phyloP scores from a whole-genome alignment of 805 yeast species.

The Yamadazyma akitaensis region DNA sequence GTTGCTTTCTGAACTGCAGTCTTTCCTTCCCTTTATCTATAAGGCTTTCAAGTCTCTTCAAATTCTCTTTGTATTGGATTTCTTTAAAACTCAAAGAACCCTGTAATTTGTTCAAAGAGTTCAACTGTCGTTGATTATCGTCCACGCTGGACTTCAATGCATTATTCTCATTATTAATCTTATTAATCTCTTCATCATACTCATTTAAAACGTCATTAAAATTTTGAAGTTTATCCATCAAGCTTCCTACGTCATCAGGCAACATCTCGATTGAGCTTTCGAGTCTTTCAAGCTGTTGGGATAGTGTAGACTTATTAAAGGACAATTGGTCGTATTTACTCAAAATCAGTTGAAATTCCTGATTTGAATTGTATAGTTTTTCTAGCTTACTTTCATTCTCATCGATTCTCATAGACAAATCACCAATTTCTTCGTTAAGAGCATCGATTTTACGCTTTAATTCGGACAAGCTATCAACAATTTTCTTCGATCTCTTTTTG shows the following conservation, averaged over 20 bases:
- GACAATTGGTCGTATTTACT: constrained; percentile 58
- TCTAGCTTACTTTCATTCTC: constrained; percentile 58
- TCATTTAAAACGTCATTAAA: constrained; percentile 19
- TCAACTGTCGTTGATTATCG: constrained; percentile 8
- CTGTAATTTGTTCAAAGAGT: constrained; percentile 41
- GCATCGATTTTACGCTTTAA: constrained; percentile 42
- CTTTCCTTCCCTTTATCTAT: background rate
- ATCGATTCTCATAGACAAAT: constrained; percentile 48
- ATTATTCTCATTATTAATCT: constrained; percentile 30
- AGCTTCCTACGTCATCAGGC: constrained; percentile 35
- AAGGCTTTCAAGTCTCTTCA: background rate
- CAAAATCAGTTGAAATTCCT: constrained; percentile 71
- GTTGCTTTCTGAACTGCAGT: background rate
- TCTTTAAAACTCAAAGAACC: constrained; percentile 55
- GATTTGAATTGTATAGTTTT: constrained; percentile 67
- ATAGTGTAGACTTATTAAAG: constrained; percentile 43
- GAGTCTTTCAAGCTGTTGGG: constrained; percentile 52
- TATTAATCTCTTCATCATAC: constrained; percentile 35
- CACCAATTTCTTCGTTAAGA: constrained; percentile 46
- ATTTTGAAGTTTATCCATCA: constrained; percentile 27
- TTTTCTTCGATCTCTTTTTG: constrained; percentile 63
- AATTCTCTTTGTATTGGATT: constrained; percentile 26
- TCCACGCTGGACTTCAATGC: constrained; percentile 6
- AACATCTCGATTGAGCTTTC: constrained; percentile 44
- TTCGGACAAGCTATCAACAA: constrained; percentile 44